Evolutionary conservation across 176 grass and related monocot species (phyloP).

Genomic region (Carex littledalei): DNA sequence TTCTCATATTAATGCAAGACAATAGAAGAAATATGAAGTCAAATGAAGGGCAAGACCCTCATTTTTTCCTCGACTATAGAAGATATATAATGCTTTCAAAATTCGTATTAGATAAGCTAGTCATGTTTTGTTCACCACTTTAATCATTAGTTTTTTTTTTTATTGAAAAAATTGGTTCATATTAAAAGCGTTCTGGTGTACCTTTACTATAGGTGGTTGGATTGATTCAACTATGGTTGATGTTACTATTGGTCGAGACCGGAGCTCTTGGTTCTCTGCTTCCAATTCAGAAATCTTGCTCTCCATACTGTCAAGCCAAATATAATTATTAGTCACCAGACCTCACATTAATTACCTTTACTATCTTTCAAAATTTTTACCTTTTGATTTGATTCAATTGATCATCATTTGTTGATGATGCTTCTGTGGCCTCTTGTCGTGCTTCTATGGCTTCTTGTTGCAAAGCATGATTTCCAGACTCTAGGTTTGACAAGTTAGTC

Average conservation of each 20-base stretch:
- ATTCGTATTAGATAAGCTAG: neutral
- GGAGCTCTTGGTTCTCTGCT: constrained; percentile 54
- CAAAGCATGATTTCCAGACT: constrained; percentile 72
- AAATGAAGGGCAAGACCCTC: too few relatives aligned
- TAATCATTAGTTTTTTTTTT: neutral
- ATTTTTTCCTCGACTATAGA: neutral
- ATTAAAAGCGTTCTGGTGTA: constrained; percentile 17
- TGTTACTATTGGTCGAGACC: constrained; percentile 34
- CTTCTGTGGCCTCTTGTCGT: neutral
- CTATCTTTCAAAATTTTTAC: constrained; percentile 22
- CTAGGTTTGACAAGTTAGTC: constrained; percentile 53
- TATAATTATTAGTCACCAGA: neutral
- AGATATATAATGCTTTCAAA: neutral
- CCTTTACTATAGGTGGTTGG: constrained; percentile 35
- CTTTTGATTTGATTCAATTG: constrained; percentile 43
- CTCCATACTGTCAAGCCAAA: constrained; percentile 44
- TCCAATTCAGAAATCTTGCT: constrained; percentile 65
- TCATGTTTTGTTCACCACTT: neutral
- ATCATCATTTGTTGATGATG: constrained; percentile 57
- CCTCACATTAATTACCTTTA: neutral
- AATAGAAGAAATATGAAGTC: too few relatives aligned
- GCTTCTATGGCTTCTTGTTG: constrained; percentile 48
- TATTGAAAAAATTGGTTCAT: neutral
- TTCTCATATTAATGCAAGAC: neutral
- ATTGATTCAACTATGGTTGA: constrained; percentile 35